These are phyloP conservation scores for Scopulariopsis brevicaulis DNA, from an alignment of 2,329 filamentous ascomycete species.

Conservation along the genomic window DNA sequence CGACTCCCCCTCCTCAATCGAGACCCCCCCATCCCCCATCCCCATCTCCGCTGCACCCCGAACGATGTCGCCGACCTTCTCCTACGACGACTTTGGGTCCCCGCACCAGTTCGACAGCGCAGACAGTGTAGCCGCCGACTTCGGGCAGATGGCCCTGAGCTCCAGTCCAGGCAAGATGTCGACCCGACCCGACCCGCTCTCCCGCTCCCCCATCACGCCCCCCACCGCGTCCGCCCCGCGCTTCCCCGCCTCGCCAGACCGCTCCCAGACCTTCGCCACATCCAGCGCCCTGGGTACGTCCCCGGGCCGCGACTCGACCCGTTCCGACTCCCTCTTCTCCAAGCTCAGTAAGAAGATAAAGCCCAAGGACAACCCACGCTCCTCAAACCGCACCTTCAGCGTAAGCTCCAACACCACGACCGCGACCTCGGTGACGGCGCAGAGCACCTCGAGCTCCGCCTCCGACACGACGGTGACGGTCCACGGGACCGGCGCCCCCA, in stretches of 20 bases:
- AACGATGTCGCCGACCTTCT: neutral
- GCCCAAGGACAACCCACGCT: neutral
- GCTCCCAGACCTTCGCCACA: neutral
- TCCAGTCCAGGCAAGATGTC: conserved; percentile 1
- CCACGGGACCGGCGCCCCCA: conserved; percentile 10
- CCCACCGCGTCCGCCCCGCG: neutral
- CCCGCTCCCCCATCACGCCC: neutral
- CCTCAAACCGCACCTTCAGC: neutral
- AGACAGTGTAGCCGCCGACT: neutral
- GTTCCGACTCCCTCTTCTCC: neutral
- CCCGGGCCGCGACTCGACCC: neutral
- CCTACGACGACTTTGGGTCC: neutral
- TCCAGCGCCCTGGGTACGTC: neutral
- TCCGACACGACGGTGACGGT: neutral
- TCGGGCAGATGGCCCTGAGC: neutral
- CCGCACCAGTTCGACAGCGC: neutral
- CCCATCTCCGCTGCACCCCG: neutral
- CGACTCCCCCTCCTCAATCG: conserved; percentile 4
- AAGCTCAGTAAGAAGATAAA: neutral
- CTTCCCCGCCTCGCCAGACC: neutral
- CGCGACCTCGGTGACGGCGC: conserved; percentile 8
- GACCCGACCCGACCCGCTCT: neutral
- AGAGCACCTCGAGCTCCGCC: conserved; percentile 1
- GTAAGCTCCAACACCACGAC: conserved; percentile 6
- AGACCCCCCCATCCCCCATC: neutral